A percentile compares a stretch with the other conserved stretches of the same genome.
Evolutionary conservation across 208 protist genomes (phyloP).

Genomic region (Tritrichomonas foetus): DNA sequence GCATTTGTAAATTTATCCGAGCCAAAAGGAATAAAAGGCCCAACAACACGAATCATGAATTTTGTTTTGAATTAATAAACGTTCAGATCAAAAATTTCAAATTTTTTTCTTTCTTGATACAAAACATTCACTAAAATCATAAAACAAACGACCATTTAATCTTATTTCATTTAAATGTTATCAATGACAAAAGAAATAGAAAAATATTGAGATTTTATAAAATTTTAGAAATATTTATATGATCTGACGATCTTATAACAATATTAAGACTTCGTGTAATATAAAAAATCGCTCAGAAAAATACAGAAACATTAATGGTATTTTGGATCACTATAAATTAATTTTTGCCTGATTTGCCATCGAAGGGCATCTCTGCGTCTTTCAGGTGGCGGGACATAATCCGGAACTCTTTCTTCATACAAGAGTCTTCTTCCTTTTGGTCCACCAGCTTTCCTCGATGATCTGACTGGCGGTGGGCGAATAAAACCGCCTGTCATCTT

Average conservation of each 20-base stretch:
- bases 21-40: background rate
- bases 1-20: background rate
- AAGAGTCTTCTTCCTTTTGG: background rate
- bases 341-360: slow-evolving; percentile 14
- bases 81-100: too few relatives aligned
- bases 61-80: too few relatives aligned
- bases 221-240: too few relatives aligned
- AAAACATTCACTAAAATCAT: too few relatives aligned
- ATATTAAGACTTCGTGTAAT: too few relatives aligned
- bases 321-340: background rate
- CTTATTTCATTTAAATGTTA: too few relatives aligned
- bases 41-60: background rate
- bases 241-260: too few relatives aligned
- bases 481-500: background rate
- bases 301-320: background rate
- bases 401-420: background rate
- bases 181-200: too few relatives aligned
- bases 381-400: slow-evolving; percentile 23
- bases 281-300: background rate
- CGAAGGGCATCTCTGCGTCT: background rate
- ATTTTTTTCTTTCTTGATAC: too few relatives aligned
- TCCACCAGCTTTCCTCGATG: background rate
- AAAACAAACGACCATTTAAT: too few relatives aligned
- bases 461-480: background rate
- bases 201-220: too few relatives aligned